Base-by-base conservation (phyloP, 1,284 basidiomycete genomes). In the Erythrobasidium hasegawianum region DNA sequence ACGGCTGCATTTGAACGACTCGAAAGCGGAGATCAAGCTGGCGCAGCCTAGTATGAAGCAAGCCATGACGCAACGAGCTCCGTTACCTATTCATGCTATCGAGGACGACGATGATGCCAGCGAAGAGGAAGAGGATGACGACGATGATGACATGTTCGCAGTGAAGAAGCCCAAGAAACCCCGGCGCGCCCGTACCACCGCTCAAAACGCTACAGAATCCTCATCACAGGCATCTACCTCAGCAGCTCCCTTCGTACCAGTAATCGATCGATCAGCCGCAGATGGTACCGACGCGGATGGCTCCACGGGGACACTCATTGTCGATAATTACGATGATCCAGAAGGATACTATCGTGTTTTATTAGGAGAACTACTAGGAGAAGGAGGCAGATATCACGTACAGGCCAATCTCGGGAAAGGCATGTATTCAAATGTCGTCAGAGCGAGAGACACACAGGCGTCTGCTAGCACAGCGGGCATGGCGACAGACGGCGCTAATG, bases 271-370 rank as follows among this genome's bases (percentile, higher is more conserved):
- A 22, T 57, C 70, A 26, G 38, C 57, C 13, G 57, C 39, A 2
- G 57, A 41, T 33, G 20, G 49, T 16, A 26, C 55, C 8, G 41
- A 55, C 39, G 41, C 52, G 40, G 52, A 47, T 24, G 60, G 68
- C 47, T 39, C 70, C 0, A 38, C 69, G 2, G 56, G 71, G 5
- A 72, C 74, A 1, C 74, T 71, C 9, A 73, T 82, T 18, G 77
- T 79, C 9, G 82, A 83, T 75, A 82, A 83, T 67, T 81, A 78
- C 59, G 83, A 84, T 64, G 96, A 98, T 77, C 76, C 87, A 0
- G 96, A 99, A 77, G 96, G 96, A 0, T 98, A 98, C 76, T 97
- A 98, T 77, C 86, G 87, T 68, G 85, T 96, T 69, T 93, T 95
- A 56, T 84, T 97, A 4, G 96, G 95, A 55, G 96, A 98, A 78